A percentile compares a stretch with the other conserved stretches of the same genome.
phyloP scores from a whole-genome alignment of 768 basidiomycete genomes.

The Tulasnella sp. region DNA sequence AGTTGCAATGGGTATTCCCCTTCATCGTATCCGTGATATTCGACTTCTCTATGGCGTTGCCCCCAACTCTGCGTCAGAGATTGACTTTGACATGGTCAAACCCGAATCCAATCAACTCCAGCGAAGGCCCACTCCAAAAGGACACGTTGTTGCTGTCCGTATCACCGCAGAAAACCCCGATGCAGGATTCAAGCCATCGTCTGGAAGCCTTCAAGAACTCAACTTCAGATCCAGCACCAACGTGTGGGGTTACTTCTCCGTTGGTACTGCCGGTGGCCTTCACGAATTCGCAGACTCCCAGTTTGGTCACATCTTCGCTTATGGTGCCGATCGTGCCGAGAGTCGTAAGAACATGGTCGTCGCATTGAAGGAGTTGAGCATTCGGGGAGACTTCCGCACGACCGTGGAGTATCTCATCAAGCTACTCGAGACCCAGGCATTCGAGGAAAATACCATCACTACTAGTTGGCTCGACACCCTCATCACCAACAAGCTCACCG shows the following conservation, averaged over 20 bases:
- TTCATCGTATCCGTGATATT: conserved; percentile 92
- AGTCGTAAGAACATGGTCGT: conserved; percentile 99
- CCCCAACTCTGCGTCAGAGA: conserved; percentile 76
- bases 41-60: conserved; percentile 90
- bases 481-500: conserved; percentile 93
- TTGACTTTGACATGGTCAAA: conserved; percentile 91
- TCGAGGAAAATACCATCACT: conserved; percentile 94
- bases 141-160: conserved; percentile 96
- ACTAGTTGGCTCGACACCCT: conserved; percentile 97
- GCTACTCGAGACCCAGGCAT: conserved; percentile 86
- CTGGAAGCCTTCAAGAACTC: conserved; percentile 91
- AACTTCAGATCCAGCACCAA: conserved; percentile 99
- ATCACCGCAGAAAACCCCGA: conserved; percentile 99
- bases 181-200: conserved; percentile 98
- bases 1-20: conserved; percentile 93
- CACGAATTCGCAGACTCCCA: conserved; percentile 99
- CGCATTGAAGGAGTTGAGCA: conserved; percentile 93
- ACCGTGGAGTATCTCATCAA: conserved; percentile 99
- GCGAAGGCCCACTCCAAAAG: conserved; percentile 91
- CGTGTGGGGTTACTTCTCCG: conserved; percentile 99
- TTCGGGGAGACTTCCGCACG: conserved; percentile 96
- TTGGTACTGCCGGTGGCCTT: conserved; percentile 85
- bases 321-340: conserved; percentile 90
- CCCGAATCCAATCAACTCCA: conserved; percentile 81
- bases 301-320: conserved; percentile 98